Conservation (phyloP, 176 grass and related monocot genomes). For the Saccharum spontaneum region DNA sequence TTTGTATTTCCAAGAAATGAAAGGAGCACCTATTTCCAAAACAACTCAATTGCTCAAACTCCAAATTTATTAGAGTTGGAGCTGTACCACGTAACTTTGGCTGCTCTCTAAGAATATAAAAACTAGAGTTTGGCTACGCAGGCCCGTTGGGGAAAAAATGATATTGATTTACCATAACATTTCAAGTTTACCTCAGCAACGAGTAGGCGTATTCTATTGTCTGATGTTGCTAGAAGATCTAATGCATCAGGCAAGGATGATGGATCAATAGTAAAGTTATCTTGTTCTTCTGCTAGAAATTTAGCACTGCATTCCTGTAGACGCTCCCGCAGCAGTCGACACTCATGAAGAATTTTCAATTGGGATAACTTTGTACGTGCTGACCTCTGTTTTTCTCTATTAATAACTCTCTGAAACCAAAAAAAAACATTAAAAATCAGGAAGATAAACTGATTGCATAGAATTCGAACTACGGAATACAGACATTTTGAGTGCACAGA, state of each 20-base stretch:
- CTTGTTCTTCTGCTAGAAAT: conserved; percentile 69
- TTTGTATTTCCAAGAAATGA: neutral
- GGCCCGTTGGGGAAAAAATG: neutral
- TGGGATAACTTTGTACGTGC: conserved; percentile 44
- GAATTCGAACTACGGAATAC: neutral
- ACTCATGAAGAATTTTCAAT: conserved; percentile 80
- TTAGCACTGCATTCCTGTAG: conserved; percentile 85
- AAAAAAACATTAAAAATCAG: conserved; percentile 19
- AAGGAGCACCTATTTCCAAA: neutral
- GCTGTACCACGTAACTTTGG: neutral
- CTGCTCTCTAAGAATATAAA: neutral
- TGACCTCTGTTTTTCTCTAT: conserved; percentile 54
- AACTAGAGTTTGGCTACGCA: conserved; percentile 7
- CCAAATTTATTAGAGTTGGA: neutral
- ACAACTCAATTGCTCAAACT: neutral
- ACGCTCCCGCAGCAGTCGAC: conserved; percentile 65
- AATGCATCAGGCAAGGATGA: conserved; percentile 74
- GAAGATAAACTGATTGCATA: neutral
- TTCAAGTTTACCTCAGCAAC: conserved; percentile 76
- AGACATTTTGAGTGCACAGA: neutral
- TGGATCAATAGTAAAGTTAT: conserved; percentile 53
- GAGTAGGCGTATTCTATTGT: conserved; percentile 76
- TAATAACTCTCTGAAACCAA: conserved; percentile 60
- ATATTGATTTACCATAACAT: conserved; percentile 1
- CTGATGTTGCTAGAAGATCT: conserved; percentile 75